A percentile compares a stretch with the other conserved stretches of the same genome.
These are phyloP conservation scores for Knoxdaviesia proteae DNA, from an alignment of 2,329 filamentous ascomycete genomes.

Conservation along the genomic window DNA sequence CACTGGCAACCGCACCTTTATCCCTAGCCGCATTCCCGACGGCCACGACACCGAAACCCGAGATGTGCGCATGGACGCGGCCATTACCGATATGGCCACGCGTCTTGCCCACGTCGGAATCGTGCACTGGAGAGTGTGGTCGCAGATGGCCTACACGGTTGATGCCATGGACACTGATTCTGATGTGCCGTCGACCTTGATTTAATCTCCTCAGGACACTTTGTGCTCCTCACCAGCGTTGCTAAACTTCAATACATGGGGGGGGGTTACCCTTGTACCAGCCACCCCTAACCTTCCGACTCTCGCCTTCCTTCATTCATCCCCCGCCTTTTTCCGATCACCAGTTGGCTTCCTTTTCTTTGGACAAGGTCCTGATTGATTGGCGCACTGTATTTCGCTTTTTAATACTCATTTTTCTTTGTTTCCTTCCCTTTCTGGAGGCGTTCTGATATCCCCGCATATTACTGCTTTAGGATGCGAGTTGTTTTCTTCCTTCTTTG, in stretches of 20 bases:
- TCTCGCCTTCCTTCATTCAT: no score
- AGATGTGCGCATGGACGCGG: slow-evolving; percentile 20
- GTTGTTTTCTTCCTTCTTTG: background rate
- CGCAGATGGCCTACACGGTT: slow-evolving; percentile 44
- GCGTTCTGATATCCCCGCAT: no score
- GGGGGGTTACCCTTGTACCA: no score
- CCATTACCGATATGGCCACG: slow-evolving; percentile 47
- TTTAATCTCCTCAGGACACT: slow-evolving; percentile 3
- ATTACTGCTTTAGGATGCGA: background rate
- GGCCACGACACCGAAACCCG: slow-evolving; percentile 18
- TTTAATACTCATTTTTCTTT: background rate
- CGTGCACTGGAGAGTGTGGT: slow-evolving; percentile 83
- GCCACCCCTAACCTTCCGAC: no score
- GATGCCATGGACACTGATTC: slow-evolving; percentile 13
- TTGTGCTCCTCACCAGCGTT: no score
- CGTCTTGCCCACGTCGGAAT: slow-evolving; percentile 66
- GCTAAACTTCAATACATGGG: no score
- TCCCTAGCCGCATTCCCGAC: slow-evolving; percentile 12
- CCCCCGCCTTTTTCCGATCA: no score
- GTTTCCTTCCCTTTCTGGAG: background rate
- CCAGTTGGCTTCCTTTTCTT: no score
- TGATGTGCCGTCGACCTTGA: slow-evolving; percentile 9
- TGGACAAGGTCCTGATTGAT: no score
- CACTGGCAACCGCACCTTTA: slow-evolving; percentile 14
- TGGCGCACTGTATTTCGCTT: background rate